Evolutionary conservation across 148 eudicot genomes (phyloP).

Genomic region (Selenicereus undatus): DNA sequence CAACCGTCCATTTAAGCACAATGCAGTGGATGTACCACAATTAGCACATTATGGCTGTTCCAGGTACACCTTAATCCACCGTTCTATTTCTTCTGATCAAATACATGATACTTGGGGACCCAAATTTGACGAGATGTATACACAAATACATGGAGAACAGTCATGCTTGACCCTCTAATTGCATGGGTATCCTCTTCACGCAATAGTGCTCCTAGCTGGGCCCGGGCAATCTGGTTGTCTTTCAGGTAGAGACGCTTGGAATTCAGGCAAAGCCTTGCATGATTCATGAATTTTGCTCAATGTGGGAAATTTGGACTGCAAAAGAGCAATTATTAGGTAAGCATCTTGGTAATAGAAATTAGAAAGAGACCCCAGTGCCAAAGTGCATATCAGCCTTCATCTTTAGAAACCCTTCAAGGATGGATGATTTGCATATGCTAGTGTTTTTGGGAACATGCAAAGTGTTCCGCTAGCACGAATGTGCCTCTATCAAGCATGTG

Average conservation of each 20-base stretch:
- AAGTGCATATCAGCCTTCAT: neutral
- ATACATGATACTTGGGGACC: no score
- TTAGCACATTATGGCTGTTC: neutral
- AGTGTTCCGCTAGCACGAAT: no score
- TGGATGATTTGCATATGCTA: neutral
- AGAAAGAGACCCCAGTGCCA: neutral
- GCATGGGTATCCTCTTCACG: neutral
- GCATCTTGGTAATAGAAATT: neutral
- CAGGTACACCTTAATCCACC: neutral
- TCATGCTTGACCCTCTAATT: neutral
- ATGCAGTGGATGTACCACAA: neutral
- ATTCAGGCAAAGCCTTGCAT: constrained; percentile 36
- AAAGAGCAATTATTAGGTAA: neutral
- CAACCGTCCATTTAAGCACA: no score
- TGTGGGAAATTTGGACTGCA: constrained; percentile 45
- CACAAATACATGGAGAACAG: neutral
- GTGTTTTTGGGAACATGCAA: no score
- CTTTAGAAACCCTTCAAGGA: neutral
- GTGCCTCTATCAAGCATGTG: neutral
- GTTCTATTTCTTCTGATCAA: no score
- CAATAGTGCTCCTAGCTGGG: neutral
- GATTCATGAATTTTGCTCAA: constrained; percentile 33
- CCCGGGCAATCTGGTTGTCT: constrained; percentile 33
- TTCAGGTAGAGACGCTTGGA: constrained; percentile 39
- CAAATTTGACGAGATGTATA: no score